Base-by-base conservation (phyloP, 352 stramenopile species). In the Phytophthora crassamura region DNA sequence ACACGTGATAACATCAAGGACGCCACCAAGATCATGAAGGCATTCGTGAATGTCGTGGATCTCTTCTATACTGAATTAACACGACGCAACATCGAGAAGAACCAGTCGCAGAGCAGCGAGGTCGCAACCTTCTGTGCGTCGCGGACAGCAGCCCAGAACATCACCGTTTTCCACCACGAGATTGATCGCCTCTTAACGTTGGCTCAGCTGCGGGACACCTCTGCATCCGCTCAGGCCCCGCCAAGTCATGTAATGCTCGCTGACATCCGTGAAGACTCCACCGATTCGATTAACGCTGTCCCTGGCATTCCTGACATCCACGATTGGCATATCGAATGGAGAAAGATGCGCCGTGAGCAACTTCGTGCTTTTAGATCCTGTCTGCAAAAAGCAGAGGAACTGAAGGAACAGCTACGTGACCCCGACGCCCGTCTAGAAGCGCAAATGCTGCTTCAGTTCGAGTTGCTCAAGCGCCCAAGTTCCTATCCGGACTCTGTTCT, bases 371-470 rank as follows among this genome's bases (percentile, higher is more conserved):
- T 74, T 48, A 47, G 67, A 62, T 33, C 40, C 34, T 59, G 52
- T 35, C 60, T 74, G 2, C 45, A 62, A 11, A 35, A 59, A 11
- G 47, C 54, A 7, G 40, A 64, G 16, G 35, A 10, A 32, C 30
- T 69, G n/a, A 54, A 39, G 30, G 39, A 62, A n/a, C 36, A 61
- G n/a, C 54, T 74, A 32, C 63, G 14, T 16, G 34, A 71, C 35
- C 32, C 50, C 1, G 53, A 56, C 20, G 34, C 36, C 7, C 59
- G 54, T 38, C 47, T 60, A 11, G 64, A 74, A 40, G 69, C 53
- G 3, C 64, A 67, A 40, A 69, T 70, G 54, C 30, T 74, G 25
- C 64, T 70, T 20, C 59, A 77, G 22, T 74, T 73, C 12, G 69
- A 74, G 43, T 25, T 67, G 10, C 43, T 59, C 12, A 77, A 74